Evolutionary conservation across 164 flowering plant genomes (phyloP), one percentile per base, ranked within the genome.

Genomic region (Umbellularia californica): DNA sequence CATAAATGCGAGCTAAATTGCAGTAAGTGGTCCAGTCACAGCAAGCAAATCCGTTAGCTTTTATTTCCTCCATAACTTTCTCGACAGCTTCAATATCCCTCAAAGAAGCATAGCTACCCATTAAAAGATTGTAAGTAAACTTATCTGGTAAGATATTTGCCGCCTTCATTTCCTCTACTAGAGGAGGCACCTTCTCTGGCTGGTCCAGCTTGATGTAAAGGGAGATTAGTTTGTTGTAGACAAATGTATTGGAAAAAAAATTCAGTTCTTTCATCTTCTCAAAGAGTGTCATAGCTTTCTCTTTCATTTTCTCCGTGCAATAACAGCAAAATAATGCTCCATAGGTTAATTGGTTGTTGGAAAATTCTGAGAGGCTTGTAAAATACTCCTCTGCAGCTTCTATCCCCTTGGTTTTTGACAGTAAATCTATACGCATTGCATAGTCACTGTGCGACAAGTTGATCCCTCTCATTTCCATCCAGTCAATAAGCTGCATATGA

Each of bases 241-340:
- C 76, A 76, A 89, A 74, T 58, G 77, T 1, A 73, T 62, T 64
- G n/a, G 78, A 58, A 72, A 74, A 70, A 51, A 76, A 52, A 25
- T 85, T 80, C 81, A 81, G 52, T 24, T 80, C 81, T 20, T 75
- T 83, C 94, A 93, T 90, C 77, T 83, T 82, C 72, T 80, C 41
- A 69, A 90, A 90, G 28, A 86, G 82, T 50, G 75, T 79, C 65
- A 80, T 10, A 68, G 95, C 98, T 76, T 88, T 86, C 13, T 90
- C 90, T 2, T 62, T 24, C 85, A 80, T 83, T 3, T 79, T 75
- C 63, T 81, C 82, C 68, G 50, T 74, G 79, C 94, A 91, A 63
- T 90, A 93, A 82, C 89, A 83, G 77, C 83, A 85, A 33, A 90
- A 72, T 3, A 93, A 90, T 19, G 92, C 86, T 50, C 95, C 96